A percentile compares a stretch with the other conserved stretches of the same genome.
phyloP scores from a whole-genome alignment of 805 yeast species.

The Kregervanrija pseudodelftensis region DNA sequence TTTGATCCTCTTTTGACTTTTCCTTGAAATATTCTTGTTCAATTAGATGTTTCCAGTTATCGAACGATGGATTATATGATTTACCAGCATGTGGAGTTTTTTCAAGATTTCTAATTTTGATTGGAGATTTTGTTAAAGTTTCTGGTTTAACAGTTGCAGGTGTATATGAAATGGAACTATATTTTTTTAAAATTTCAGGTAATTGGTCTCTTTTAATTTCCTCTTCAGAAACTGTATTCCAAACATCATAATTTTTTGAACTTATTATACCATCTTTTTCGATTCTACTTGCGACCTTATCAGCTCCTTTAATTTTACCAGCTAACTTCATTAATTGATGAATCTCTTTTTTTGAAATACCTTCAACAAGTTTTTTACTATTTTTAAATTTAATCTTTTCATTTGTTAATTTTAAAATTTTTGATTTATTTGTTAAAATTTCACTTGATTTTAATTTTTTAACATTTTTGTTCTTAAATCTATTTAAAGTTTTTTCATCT shows the following conservation, averaged over 20 bases:
- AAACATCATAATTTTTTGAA: constrained; percentile 52
- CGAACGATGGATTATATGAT: constrained; percentile 85
- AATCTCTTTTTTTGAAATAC: constrained; percentile 58
- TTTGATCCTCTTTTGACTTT: constrained; percentile 57
- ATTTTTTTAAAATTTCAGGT: constrained; percentile 32
- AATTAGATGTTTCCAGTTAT: constrained; percentile 73
- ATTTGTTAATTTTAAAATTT: constrained; percentile 55
- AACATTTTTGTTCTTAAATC: constrained; percentile 32
- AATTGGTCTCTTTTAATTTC: constrained; percentile 17
- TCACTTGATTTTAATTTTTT: constrained; percentile 37
- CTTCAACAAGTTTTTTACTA: constrained; percentile 39
- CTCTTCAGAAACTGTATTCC: constrained; percentile 37
- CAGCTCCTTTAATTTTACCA: constrained; percentile 58
- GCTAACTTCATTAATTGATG: constrained; percentile 65
- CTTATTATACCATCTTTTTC: constrained; percentile 60
- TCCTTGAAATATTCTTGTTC: constrained; percentile 60
- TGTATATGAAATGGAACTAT: constrained; percentile 36
- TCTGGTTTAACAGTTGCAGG: constrained; percentile 47
- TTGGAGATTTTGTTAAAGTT: constrained; percentile 47
- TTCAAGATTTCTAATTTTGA: constrained; percentile 44
- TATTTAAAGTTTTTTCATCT: constrained; percentile 36
- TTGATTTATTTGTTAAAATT: constrained; percentile 70
- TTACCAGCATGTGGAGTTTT: constrained; percentile 73
- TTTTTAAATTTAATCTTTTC: constrained; percentile 31
- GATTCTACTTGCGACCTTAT: constrained; percentile 42